Conservation (phyloP, 1,284 basidiomycete genomes). For the Grifola frondosa region DNA sequence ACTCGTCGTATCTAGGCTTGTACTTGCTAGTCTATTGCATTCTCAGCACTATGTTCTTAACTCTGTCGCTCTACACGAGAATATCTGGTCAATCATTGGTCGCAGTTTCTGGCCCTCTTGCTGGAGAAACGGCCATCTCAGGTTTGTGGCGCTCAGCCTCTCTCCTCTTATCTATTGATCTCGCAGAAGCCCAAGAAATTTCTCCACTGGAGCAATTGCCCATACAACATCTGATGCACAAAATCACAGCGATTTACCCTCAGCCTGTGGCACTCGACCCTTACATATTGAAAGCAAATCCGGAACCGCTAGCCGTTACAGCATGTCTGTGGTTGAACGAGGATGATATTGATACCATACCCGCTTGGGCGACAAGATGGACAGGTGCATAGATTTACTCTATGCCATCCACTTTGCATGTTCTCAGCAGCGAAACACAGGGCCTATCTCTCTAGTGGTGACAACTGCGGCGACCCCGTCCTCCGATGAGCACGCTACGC, state of each 20-base stretch:
- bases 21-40: constrained; percentile 9
- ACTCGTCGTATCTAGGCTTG: too few species aligned
- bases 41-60: constrained; percentile 9
- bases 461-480: constrained; percentile 36
- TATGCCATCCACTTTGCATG: background rate
- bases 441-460: constrained; percentile 55
- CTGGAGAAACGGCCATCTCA: background rate
- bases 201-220: constrained; percentile 24
- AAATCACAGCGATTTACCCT: constrained; percentile 28
- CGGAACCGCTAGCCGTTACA: constrained; percentile 32
- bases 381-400: constrained; percentile 37
- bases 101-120: background rate
- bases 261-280: constrained; percentile 25
- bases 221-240: constrained; percentile 27
- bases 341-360: constrained; percentile 34
- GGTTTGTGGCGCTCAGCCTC: background rate
- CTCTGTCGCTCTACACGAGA: constrained; percentile 5
- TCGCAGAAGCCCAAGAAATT: constrained; percentile 1
- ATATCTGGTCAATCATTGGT: background rate
- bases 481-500: constrained; percentile 25
- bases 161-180: too few species aligned
- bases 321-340: constrained; percentile 55
- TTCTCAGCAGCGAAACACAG: constrained; percentile 38
- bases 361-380: constrained; percentile 46
- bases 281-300: constrained; percentile 18